A percentile compares a stretch with the other conserved stretches of the same genome.
Conservation (phyloP, 2,329 filamentous ascomycete genomes). For the Ciborinia camelliae region DNA sequence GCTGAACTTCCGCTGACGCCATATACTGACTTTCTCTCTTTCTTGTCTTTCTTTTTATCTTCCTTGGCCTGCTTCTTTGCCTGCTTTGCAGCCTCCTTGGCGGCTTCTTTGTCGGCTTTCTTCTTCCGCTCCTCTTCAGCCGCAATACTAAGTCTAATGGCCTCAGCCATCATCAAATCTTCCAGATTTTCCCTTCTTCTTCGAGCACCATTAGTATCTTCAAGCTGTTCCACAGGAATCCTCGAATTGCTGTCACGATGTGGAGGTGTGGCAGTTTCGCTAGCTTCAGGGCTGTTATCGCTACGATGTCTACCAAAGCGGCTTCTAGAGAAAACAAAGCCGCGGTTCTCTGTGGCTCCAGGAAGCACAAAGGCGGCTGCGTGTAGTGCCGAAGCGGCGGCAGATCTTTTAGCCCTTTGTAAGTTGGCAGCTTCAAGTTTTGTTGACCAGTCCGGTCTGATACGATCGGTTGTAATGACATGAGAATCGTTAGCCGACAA, state of each 20-base stretch:
- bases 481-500: slow-evolving; percentile 79
- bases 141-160: slow-evolving; percentile 84
- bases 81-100: slow-evolving; percentile 74
- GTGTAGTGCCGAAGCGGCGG: slow-evolving; percentile 70
- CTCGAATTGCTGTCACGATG: slow-evolving; percentile 25
- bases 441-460: slow-evolving; percentile 90
- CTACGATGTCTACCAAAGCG: slow-evolving; percentile 35
- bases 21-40: slow-evolving; percentile 56
- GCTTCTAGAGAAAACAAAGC: slow-evolving; percentile 35
- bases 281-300: slow-evolving; percentile 34
- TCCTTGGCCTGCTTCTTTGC: slow-evolving; percentile 84
- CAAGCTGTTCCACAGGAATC: slow-evolving; percentile 33
- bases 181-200: slow-evolving; percentile 82
- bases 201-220: slow-evolving; percentile 27
- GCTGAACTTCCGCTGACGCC: slow-evolving; percentile 47
- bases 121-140: slow-evolving; percentile 89
- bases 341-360: slow-evolving; percentile 31
- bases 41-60: slow-evolving; percentile 61
- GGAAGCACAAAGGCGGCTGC: slow-evolving; percentile 62
- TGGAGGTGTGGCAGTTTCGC: slow-evolving; percentile 36
- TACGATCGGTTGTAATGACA: slow-evolving; percentile 87
- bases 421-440: slow-evolving; percentile 83
- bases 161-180: slow-evolving; percentile 98
- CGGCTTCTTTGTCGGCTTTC: slow-evolving; percentile 75
- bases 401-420: slow-evolving; percentile 80